Evolutionary conservation across 495 filamentous ascomycete genomes (phyloP), one percentile per base, ranked within the genome.

Genomic region (Tuber umbilicatum): DNA sequence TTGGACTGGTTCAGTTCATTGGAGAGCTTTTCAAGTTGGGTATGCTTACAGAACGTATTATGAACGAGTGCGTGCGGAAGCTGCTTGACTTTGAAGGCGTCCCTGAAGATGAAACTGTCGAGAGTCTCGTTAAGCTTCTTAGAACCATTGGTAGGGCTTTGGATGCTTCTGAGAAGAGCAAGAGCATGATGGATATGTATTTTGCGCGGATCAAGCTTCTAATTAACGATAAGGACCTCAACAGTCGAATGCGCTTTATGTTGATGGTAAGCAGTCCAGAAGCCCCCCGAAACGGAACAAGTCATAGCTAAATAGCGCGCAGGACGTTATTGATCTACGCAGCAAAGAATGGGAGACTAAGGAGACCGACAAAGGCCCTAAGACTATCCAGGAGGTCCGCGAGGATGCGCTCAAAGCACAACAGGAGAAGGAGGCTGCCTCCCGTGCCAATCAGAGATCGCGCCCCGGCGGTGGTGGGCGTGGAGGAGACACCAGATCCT

Each of bases 31-130:
- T 95, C 89, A 98, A 98, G 87, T 89, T 99, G 76, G 89, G 90
- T 80, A 99, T 99, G 95, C 88, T 99, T 84, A 99, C 95, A 69
- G 92, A 97, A 83, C 93, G 94, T 84, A 98, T 99, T 86, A 99
- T 99, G 95, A 96, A 98, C 86, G 93, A 97, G 85, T 99, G 95
- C 87, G 93, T 98, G 19, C 90, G 92, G 86, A 97, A 97, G 84
- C 87, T 98, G 72, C 92, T 98, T 72, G 94, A 99, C 84, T 97
- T 96, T 84, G 90, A 94, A 79, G 96, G 93, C 74, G 84, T 92
- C 75, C 95, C 95, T 27, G 95, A 99, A 80, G 95, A 98, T 84
- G 92, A 94, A 38, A 94, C 97, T 81, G 91, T 98, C 31, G 95
- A 99, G 87, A 94, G 91, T 81, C 89, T 99, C 83, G 92, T 90